Evolutionary conservation across 495 filamentous ascomycete genomes (phyloP).

Genomic region (Penicillium bialowiezense): DNA sequence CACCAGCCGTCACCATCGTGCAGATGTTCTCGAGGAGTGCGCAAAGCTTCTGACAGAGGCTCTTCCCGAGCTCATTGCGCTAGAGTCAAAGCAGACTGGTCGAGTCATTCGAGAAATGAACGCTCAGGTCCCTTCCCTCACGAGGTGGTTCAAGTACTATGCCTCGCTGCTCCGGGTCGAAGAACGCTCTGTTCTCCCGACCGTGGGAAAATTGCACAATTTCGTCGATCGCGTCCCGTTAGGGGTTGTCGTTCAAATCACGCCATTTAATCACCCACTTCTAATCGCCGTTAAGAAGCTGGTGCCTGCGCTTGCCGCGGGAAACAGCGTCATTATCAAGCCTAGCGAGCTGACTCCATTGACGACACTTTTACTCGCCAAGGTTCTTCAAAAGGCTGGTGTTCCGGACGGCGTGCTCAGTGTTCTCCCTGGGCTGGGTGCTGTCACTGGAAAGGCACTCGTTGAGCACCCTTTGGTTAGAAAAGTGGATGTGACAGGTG

Average conservation of each 20-base stretch:
- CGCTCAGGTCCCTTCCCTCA: constrained; percentile 58
- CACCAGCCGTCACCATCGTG: constrained; percentile 50
- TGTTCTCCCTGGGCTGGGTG: constrained; percentile 56
- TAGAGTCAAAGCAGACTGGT: constrained; percentile 62
- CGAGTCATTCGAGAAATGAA: constrained; percentile 63
- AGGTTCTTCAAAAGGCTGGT: constrained; percentile 51
- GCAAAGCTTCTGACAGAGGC: constrained; percentile 48
- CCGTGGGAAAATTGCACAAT: constrained; percentile 58
- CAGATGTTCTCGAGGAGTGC: constrained; percentile 54
- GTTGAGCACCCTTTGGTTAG: constrained; percentile 49
- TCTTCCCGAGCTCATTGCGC: constrained; percentile 48
- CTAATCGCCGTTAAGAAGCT: constrained; percentile 64
- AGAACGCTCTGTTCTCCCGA: constrained; percentile 59
- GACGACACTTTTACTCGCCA: constrained; percentile 50
- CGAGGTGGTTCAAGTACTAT: constrained; percentile 65
- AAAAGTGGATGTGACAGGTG: constrained; percentile 64
- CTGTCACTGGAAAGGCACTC: constrained; percentile 51
- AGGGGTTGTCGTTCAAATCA: constrained; percentile 62
- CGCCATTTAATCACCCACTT: constrained; percentile 64
- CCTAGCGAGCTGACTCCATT: constrained; percentile 60
- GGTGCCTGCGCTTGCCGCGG: constrained; percentile 58
- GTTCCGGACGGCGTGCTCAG: constrained; percentile 56
- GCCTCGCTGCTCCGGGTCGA: constrained; percentile 56
- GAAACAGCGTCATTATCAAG: constrained; percentile 62
- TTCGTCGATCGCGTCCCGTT: constrained; percentile 58